A percentile compares a stretch with the other conserved stretches of the same genome.
Conservation (phyloP, 2,329 filamentous ascomycete genomes). For the Epicoccum sorghinum region DNA sequence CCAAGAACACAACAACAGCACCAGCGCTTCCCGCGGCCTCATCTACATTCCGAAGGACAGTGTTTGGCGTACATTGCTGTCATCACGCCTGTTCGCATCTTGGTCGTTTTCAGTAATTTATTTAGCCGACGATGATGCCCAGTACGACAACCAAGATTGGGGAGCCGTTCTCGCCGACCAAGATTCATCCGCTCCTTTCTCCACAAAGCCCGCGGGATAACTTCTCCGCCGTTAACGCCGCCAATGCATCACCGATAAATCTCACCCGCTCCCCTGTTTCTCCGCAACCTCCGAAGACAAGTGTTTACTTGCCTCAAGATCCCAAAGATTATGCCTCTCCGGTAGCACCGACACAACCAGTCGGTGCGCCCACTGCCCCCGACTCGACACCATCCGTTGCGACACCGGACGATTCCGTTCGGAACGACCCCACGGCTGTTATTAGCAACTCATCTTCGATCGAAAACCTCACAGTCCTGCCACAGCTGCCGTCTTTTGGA, state of each 20-base stretch:
- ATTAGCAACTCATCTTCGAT: constrained; percentile 44
- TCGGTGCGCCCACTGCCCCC: constrained; percentile 35
- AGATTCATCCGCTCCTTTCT: constrained; percentile 43
- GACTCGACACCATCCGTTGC: constrained; percentile 22
- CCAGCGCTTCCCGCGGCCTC: constrained; percentile 20
- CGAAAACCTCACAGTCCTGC: constrained; percentile 43
- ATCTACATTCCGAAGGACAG: constrained; percentile 10
- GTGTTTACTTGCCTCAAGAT: constrained; percentile 28
- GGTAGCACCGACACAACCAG: constrained; percentile 36
- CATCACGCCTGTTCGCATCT: constrained; percentile 21
- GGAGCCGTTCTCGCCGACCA: constrained; percentile 43
- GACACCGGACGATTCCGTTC: constrained; percentile 35
- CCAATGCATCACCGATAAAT: constrained; percentile 32
- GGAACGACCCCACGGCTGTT: constrained; percentile 24
- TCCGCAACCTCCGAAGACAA: constrained; percentile 33
- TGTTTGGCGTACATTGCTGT: constrained; percentile 10
- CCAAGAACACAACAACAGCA: neutral
- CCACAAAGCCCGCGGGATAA: constrained; percentile 34
- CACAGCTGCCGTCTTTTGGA: constrained; percentile 44
- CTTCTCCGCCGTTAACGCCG: constrained; percentile 45
- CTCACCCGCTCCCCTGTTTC: constrained; percentile 32
- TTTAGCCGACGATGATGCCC: constrained; percentile 32
- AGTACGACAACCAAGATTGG: constrained; percentile 27
- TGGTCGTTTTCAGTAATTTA: constrained; percentile 18
- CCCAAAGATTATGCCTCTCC: constrained; percentile 35